Evolutionary conservation across 495 filamentous ascomycete genomes (phyloP), one percentile per base, ranked within the genome.

Genomic region (Neurospora cerealis): DNA sequence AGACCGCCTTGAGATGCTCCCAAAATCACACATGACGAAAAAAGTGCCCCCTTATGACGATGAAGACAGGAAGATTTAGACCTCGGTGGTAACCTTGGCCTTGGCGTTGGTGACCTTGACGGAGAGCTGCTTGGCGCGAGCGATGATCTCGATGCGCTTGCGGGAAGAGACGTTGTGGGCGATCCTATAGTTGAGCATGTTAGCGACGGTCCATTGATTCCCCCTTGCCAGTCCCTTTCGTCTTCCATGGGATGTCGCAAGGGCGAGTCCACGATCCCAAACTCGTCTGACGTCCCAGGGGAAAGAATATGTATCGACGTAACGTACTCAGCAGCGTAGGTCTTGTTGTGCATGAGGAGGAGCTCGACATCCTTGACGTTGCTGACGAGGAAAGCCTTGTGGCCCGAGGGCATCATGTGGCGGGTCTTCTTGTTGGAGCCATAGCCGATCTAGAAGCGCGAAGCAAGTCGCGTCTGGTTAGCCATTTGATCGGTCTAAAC

Each of bases 101-200:
- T 97, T 97, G 84, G 94, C 86, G 88, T 99, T 99, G 83, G 96
- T 99, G 83, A 99, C 94, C 92, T 99, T 99, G 82, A 99, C 96
- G 79, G 93, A 92, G 83, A 99, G 87, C 85, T 97, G 91, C 92
- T 98, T 98, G 80, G 96, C 96, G 83, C 93, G 91, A 75, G 93
- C 89, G 82, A 99, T 87, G 85, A 99, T 98, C 78, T 97, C 94
- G 83, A 99, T 91, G 83, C 96, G 90, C 93, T 99, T 99, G 87
- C 95, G 89, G 80, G 96, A 97, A 70, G 96, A 98, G 84, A 99
- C 96, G 81, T 92, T 92, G 88, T 95, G 93, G 82, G 90, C 93
- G 84, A 99, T 99, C 89, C 96, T 98, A 78, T 73, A 77, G 17
- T 62, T 44, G 24, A 48, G 69, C 40, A 41, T 19, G 37, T 75